phyloP scores from a whole-genome alignment of 192 early-diverging fungal genomes.

The Allomyces arbusculus region DNA sequence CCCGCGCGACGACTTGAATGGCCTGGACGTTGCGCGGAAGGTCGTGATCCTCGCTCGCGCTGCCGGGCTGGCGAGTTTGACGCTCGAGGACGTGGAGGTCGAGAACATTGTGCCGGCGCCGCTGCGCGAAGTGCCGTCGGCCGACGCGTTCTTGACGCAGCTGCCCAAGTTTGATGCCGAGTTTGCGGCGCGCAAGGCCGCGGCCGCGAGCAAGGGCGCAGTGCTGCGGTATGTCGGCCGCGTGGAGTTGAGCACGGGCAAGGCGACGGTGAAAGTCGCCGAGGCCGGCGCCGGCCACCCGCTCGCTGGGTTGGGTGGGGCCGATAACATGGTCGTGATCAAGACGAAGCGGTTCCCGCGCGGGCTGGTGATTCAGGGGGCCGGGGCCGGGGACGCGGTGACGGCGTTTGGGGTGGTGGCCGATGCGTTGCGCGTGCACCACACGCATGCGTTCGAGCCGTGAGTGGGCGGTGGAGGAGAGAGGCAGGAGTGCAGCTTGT shows the following conservation, averaged over 20 bases:
- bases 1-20: slow-evolving; percentile 95
- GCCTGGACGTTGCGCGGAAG: slow-evolving; percentile 98
- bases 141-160: slow-evolving; percentile 65
- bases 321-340: slow-evolving; percentile 96
- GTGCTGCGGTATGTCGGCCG: slow-evolving; percentile 89
- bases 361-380: slow-evolving; percentile 84
- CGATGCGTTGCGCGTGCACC: slow-evolving; percentile 64
- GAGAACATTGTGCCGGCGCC: slow-evolving; percentile 92
- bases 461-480: too few relatives aligned
- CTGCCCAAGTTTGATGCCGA: slow-evolving; percentile 72
- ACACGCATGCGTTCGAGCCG: too few relatives aligned
- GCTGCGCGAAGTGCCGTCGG: slow-evolving; percentile 44
- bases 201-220: slow-evolving; percentile 41
- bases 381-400: slow-evolving; percentile 89
- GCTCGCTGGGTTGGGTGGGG: slow-evolving; percentile 86
- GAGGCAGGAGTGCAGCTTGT: too few relatives aligned
- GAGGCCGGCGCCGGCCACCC: slow-evolving; percentile 73
- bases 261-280: slow-evolving; percentile 57
- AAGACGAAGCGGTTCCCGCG: slow-evolving; percentile 85
- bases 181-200: slow-evolving; percentile 59
- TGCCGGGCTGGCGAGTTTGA: slow-evolving; percentile 50
- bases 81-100: slow-evolving; percentile 55
- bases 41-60: slow-evolving; percentile 71
- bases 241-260: slow-evolving; percentile 47
- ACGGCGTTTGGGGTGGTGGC: slow-evolving; percentile 96